Evolutionary conservation across 139 green algal genomes (phyloP), one percentile per base, ranked within the genome.

Genomic region (Medakamo hakoo): DNA sequence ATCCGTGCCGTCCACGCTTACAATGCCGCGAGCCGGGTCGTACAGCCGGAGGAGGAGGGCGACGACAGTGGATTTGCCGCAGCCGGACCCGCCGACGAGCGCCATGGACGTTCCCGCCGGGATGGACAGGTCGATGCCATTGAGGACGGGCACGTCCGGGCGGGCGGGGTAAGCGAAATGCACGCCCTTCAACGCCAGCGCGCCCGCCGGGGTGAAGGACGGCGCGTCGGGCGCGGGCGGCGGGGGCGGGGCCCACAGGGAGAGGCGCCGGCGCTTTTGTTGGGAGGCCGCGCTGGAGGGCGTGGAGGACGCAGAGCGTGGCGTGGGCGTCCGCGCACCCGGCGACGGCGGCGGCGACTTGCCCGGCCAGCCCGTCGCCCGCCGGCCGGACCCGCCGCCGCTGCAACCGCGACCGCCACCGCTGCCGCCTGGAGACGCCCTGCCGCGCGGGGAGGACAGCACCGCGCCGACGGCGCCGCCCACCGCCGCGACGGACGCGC

Each of bases 21-120:
- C 76, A 16, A 30, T 22, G 21, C 76, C 82, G 1, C 22, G 25
- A 29, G 68, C 18, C 3, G 84, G 82, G 72, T 97, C 87, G 62
- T 98, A 98, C 70, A 95, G 95, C 27, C 91, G 80, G 74, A 94
- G 76, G 5, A 96, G 72, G 1, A 98, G 84, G 30, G 68, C 65
- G 3, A 97, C 74, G 22, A 95, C 80, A 2, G 88, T 96, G 62
- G 71, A 85, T 69, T 98, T 98, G 68, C 92, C 90, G 63, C 75
- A 84, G 40, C 91, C 91, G 52, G 68, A 84, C 70, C 81, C 75
- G 48, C 91, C 90, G 26, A 96, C 88, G 29, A 98, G 80, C 3
- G 91, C 91, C 27, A 93, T 78, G 0, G 85, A 93, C 49, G 82
- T 78, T 16, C 91, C 91, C n/a, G 84, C 69, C 4, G 64, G 69